Evolutionary conservation across 306 rosid genomes (phyloP).

Genomic region (Pterocarpus macrocarpus): DNA sequence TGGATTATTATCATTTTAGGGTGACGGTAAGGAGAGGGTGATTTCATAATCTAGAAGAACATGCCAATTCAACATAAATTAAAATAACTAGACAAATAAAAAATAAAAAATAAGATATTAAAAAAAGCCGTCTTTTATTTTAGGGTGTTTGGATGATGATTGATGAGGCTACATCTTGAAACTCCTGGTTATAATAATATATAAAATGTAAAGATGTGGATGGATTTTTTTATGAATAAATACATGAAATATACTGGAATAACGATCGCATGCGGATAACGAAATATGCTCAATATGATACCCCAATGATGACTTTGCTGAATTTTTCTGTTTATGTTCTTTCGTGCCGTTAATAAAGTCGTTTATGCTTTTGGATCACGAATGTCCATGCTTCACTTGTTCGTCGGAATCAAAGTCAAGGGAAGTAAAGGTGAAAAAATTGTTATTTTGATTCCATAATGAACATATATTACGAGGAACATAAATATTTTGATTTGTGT

Average conservation of each 20-base stretch:
- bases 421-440: background rate
- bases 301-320: background rate
- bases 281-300: background rate
- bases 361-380: background rate
- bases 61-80: constrained; percentile 23
- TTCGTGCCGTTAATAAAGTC: background rate
- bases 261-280: background rate
- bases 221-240: background rate
- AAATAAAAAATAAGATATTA: background rate
- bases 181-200: background rate
- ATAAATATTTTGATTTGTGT: background rate
- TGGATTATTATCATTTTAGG: constrained; percentile 9
- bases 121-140: background rate
- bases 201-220: background rate
- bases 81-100: background rate
- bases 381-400: background rate
- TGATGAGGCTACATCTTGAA: constrained; percentile 8
- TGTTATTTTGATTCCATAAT: too few relatives aligned
- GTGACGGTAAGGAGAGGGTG: background rate
- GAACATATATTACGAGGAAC: too few relatives aligned
- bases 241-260: background rate
- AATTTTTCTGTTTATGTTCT: background rate
- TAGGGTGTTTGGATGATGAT: constrained; percentile 4
- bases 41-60: constrained; percentile 47
- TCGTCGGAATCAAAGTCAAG: background rate